Conservation (phyloP, 2,329 filamentous ascomycete species). For the Penicillium sp. region DNA sequence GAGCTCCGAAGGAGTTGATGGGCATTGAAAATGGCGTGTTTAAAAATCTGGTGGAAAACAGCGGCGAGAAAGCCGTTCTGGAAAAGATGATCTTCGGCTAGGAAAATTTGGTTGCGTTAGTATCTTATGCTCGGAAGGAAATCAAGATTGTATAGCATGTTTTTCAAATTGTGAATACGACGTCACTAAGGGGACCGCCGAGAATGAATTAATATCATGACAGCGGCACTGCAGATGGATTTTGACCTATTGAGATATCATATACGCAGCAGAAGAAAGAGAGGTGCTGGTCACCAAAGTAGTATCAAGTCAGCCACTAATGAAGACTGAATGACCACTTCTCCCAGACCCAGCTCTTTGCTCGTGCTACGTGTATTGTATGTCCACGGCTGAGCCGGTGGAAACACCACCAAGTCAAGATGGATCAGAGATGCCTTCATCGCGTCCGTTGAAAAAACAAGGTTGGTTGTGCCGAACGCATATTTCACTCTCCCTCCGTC, state of each 20-base stretch:
- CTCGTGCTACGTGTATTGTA: neutral
- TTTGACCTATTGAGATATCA: no score
- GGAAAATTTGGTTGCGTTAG: slow-evolving; percentile 2
- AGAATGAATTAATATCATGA: slow-evolving; percentile 1
- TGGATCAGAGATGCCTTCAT: slow-evolving; percentile 92
- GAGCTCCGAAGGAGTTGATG: slow-evolving; percentile 61
- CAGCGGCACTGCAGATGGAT: no score
- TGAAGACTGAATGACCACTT: neutral
- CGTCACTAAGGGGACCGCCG: no score
- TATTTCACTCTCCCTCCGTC: slow-evolving; percentile 80
- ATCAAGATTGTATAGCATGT: slow-evolving; percentile 8
- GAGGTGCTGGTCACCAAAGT: slow-evolving; percentile 1
- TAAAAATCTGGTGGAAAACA: slow-evolving; percentile 25
- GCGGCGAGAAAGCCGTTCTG: slow-evolving; percentile 24
- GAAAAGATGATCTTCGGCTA: slow-evolving; percentile 25
- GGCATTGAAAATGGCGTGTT: slow-evolving; percentile 23
- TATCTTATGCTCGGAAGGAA: no score
- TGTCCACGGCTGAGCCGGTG: slow-evolving; percentile 14
- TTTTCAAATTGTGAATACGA: slow-evolving; percentile 10
- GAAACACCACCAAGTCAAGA: slow-evolving; percentile 52
- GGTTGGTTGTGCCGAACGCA: slow-evolving; percentile 98
- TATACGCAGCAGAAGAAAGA: neutral
- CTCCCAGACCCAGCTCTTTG: slow-evolving; percentile 12
- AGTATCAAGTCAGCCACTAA: neutral
- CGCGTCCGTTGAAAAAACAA: slow-evolving; percentile 96